Conservation (phyloP, 2,329 filamentous ascomycete genomes). For the Colletotrichum kahawae region DNA sequence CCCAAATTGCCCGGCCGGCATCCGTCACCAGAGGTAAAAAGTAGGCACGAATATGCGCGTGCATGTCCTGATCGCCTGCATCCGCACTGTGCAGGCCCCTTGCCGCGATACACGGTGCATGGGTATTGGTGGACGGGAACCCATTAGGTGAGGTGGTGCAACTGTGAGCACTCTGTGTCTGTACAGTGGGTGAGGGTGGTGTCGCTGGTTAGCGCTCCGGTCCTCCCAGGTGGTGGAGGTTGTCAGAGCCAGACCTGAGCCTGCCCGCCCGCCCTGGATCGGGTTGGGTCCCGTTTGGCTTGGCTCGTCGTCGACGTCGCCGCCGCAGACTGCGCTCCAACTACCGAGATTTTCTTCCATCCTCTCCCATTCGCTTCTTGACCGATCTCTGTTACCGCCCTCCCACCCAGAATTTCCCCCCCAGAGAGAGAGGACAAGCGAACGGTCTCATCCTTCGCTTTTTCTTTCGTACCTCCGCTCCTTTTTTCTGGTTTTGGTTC, state of each 20-base stretch:
- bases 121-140: not conserved
- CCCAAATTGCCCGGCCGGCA: not conserved
- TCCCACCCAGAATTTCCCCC: constrained; percentile 6
- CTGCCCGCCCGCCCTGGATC: not conserved
- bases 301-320: constrained; percentile 14
- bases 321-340: constrained; percentile 7
- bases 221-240: not conserved
- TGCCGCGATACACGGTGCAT: constrained; percentile 2
- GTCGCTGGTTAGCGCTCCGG: not conserved
- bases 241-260: not conserved
- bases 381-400: constrained; percentile 10
- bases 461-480: constrained; percentile 1
- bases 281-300: not conserved
- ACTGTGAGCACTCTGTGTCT: not conserved
- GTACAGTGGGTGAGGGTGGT: not conserved
- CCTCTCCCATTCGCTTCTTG: constrained; percentile 5
- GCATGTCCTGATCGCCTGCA: not conserved
- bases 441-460: constrained; percentile 21
- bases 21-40: not conserved
- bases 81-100: constrained; percentile 10
- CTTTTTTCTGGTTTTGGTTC: not conserved
- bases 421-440: constrained; percentile 11
- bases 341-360: constrained; percentile 22
- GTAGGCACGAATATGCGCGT: not conserved
- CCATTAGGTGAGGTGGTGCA: not conserved